A percentile compares a stretch with the other conserved stretches of the same genome.
Conservation (phyloP, 2,329 filamentous ascomycete species). For the Pseudogymnoascus sp. region DNA sequence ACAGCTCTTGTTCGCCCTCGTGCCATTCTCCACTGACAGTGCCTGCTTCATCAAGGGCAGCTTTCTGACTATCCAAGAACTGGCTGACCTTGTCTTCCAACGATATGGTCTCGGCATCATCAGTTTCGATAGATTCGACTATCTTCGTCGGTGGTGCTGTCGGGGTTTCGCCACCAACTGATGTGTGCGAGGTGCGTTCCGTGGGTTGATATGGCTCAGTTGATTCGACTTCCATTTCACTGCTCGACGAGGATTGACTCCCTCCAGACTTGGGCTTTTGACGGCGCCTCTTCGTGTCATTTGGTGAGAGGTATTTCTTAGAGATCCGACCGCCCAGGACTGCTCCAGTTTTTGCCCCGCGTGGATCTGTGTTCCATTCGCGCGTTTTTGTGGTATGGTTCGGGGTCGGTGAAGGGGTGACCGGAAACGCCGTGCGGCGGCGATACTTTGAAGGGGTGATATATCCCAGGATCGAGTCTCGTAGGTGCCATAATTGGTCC, state of each 20-base stretch:
- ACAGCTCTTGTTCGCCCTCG: conserved; percentile 24
- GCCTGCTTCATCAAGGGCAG: conserved; percentile 21
- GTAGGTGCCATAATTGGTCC: conserved; percentile 21
- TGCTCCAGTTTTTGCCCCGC: conserved; percentile 12
- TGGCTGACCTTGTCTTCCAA: conserved; percentile 22
- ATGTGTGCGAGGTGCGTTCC: conserved; percentile 4
- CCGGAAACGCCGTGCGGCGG: conserved; percentile 21
- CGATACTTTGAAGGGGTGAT: conserved; percentile 27
- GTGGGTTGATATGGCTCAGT: background rate
- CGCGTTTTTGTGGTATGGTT: conserved; percentile 14
- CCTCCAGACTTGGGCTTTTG: background rate
- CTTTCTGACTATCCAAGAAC: conserved; percentile 25
- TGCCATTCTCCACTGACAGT: conserved; percentile 22
- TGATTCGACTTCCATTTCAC: conserved; percentile 12
- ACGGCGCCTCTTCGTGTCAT: conserved; percentile 16
- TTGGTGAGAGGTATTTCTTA: conserved; percentile 17
- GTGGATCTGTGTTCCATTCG: background rate
- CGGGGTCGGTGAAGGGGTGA: background rate
- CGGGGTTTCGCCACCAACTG: conserved; percentile 9
- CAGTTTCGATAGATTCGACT: conserved; percentile 10
- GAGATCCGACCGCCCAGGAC: conserved; percentile 13
- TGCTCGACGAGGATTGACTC: background rate
- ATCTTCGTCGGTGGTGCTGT: background rate
- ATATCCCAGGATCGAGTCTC: conserved; percentile 23
- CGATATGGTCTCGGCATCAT: conserved; percentile 9